phyloP scores from a whole-genome alignment of 305 asterid genomes.

The Solanum hybrid region DNA sequence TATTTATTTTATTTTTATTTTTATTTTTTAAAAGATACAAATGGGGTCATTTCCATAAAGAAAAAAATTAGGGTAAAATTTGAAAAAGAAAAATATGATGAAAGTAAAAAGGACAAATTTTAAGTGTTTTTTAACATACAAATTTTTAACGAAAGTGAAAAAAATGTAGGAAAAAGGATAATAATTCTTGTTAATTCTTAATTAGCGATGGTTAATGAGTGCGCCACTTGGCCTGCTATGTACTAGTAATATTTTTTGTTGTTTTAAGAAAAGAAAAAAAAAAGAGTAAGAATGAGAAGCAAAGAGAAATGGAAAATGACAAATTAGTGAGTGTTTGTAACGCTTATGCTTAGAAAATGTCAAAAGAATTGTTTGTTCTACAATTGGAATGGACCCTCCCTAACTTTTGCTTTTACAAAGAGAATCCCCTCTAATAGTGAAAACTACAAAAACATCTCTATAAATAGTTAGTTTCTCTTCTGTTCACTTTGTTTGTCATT shows the following conservation, averaged over 20 bases:
- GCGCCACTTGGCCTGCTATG: not conserved
- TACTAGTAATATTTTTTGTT: not conserved
- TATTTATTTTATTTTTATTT: no score
- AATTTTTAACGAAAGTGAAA: not conserved
- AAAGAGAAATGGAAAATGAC: not conserved
- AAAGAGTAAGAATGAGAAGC: not conserved
- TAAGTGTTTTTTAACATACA: not conserved
- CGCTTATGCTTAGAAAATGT: not conserved
- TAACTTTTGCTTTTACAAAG: not conserved
- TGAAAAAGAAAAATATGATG: not conserved
- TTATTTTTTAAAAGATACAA: no score
- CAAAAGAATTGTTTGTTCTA: not conserved
- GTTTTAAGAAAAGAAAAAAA: not conserved
- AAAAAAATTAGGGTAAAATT: not conserved
- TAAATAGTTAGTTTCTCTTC: not conserved
- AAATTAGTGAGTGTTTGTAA: not conserved
- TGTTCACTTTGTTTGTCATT: no score
- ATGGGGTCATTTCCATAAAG: not conserved
- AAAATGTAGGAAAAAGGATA: not conserved
- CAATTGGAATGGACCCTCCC: not conserved
- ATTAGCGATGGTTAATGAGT: not conserved
- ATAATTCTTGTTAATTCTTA: not conserved
- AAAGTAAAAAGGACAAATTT: not conserved
- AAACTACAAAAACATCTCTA: not conserved
- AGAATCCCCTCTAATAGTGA: not conserved